These are phyloP conservation scores for Eimeria acervulina DNA, from an alignment of 169 alveolate genomes.

Conservation along the genomic window DNA sequence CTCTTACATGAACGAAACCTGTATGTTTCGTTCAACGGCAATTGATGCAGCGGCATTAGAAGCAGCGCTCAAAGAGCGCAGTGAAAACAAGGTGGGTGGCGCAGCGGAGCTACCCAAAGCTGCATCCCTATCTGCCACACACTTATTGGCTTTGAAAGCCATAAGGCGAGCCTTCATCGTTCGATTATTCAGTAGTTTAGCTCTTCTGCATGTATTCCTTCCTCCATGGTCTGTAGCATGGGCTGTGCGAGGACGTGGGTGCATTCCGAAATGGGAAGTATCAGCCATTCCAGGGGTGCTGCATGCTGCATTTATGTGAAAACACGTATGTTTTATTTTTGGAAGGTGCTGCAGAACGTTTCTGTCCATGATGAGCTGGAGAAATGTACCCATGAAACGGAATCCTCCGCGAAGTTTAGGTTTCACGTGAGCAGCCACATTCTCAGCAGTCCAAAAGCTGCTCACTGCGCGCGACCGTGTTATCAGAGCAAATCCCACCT, in stretches of 20 bases:
- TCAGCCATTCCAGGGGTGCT: background rate
- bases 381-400: constrained; percentile 13
- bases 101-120: background rate
- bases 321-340: background rate
- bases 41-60: constrained; percentile 57
- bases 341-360: background rate
- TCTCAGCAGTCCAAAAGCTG: background rate
- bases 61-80: constrained; percentile 65
- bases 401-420: constrained; percentile 49
- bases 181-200: background rate
- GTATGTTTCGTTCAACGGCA: constrained; percentile 62
- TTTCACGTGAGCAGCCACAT: constrained; percentile 42
- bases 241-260: background rate
- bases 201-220: background rate
- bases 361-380: background rate
- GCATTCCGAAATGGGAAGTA: background rate
- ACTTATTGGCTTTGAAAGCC: background rate
- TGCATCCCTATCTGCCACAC: background rate
- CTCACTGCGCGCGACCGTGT: background rate
- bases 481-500: background rate
- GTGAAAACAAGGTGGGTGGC: constrained; percentile 35
- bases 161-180: background rate
- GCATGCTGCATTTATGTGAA: background rate
- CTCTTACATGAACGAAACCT: constrained; percentile 46
- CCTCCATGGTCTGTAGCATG: background rate